A percentile compares a stretch with the other conserved stretches of the same genome.
Conservation (phyloP, 768 basidiomycete genomes). For the Calocybe cyanea region DNA sequence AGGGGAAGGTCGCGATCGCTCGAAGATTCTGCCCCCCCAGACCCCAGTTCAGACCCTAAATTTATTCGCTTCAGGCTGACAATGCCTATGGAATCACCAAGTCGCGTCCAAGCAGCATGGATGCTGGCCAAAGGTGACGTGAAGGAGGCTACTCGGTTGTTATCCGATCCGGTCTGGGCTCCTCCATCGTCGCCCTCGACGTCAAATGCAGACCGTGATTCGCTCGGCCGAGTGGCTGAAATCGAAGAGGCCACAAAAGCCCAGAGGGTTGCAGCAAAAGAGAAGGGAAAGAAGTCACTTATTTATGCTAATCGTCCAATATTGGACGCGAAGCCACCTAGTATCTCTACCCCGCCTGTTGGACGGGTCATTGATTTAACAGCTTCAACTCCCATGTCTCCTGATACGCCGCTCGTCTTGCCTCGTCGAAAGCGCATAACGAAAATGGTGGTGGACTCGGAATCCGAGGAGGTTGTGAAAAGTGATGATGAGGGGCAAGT, state of each 20-base stretch:
- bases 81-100: constrained; percentile 46
- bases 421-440: constrained; percentile 50
- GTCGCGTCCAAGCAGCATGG: constrained; percentile 65
- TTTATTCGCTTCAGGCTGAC: constrained; percentile 63
- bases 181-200: constrained; percentile 25
- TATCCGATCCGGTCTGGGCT: constrained; percentile 57
- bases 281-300: constrained; percentile 79
- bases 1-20: constrained; percentile 41
- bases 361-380: constrained; percentile 36
- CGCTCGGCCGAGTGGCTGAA: constrained; percentile 63
- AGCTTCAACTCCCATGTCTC: constrained; percentile 24
- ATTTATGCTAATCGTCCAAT: constrained; percentile 69
- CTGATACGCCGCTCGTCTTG: constrained; percentile 37
- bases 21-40: constrained; percentile 22
- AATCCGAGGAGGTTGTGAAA: constrained; percentile 55
- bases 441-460: constrained; percentile 63
- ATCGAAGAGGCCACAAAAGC: constrained; percentile 72
- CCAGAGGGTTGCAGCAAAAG: constrained; percentile 58
- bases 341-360: constrained; percentile 36
- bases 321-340: constrained; percentile 39
- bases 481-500: constrained; percentile 37
- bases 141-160: constrained; percentile 53
- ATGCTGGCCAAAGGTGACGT: constrained; percentile 55
- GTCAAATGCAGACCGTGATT: constrained; percentile 26
- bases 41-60: constrained; percentile 30